Evolutionary conservation across 371 early-diverging fungal species (phyloP).

Genomic region (Rhizopus delemar): DNA sequence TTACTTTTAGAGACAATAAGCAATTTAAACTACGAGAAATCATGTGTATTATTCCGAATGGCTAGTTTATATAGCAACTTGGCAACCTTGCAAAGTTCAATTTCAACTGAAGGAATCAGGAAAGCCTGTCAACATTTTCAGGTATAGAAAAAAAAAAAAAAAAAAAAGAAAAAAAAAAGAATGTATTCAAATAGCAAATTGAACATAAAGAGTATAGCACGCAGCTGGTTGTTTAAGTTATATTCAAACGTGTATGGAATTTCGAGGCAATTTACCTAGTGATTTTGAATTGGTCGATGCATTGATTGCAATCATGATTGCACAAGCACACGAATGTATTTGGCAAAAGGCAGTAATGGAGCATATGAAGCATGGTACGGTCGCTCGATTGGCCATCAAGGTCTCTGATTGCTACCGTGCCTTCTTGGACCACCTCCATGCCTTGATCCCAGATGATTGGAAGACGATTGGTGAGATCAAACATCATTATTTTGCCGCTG

Average conservation of each 20-base stretch:
- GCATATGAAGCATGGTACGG: conserved; percentile 71
- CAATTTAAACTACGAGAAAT: conserved; percentile 79
- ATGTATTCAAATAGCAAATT: not conserved
- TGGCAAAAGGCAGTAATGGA: conserved; percentile 81
- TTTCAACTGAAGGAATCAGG: conserved; percentile 71
- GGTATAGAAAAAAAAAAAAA: conserved; percentile 35
- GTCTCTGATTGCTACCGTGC: conserved; percentile 63
- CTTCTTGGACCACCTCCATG: conserved; percentile 54
- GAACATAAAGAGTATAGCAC: conserved; percentile 36
- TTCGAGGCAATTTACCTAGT: conserved; percentile 53
- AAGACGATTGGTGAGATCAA: conserved; percentile 69
- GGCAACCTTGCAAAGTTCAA: conserved; percentile 63
- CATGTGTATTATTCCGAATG: conserved; percentile 81
- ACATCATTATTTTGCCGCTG: conserved; percentile 68
- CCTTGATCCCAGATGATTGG: conserved; percentile 59
- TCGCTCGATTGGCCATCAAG: conserved; percentile 76
- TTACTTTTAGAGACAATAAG: conserved; percentile 20
- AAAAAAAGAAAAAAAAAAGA: not conserved
- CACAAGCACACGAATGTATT: conserved; percentile 89
- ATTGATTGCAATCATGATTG: conserved; percentile 75
- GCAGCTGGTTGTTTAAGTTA: conserved; percentile 81
- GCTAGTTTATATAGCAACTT: conserved; percentile 82
- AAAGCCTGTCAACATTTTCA: conserved; percentile 77
- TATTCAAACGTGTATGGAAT: conserved; percentile 55
- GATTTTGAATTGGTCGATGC: conserved; percentile 70